Base-by-base conservation (phyloP, 345 rosid genomes). In the Syzygium grande region DNA sequence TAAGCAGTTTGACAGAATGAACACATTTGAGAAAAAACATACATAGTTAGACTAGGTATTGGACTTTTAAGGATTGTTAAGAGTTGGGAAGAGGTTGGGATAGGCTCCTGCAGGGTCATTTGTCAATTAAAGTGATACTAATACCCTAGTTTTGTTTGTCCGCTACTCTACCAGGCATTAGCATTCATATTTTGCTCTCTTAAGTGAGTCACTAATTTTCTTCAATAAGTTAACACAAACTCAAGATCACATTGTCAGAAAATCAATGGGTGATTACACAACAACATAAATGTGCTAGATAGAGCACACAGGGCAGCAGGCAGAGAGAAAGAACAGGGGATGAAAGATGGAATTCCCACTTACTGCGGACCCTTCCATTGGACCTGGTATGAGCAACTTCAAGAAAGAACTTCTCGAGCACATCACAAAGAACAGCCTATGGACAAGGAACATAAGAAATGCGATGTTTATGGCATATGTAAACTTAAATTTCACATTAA, bases 321-420 rank as follows among this genome's bases (percentile, higher is more conserved):
- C 17, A n/a, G 73, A 61, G 73, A 58, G 34, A 61, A 5, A 87
- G 52, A 80, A 25, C n/a, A 84, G 7, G 59, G 25, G 17, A 30
- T 8, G 55, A 86, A 54, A 56, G 87, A 58, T 15, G 53, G 25
- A 86, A 85, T 84, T 87, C 49, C 53, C 84, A 52, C 96, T 92
- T 86, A 97, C 99, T 94, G 55, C 98, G 97, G 91, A 95, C 94
- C 91, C 97, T 96, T 86, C 99, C 99, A 61, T 90, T 97, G 88
- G 92, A 94, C 91, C 95, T 92, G 52, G 92, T 92, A 89, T 96
- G 99, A 88, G 88, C 91, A 93, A 96, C 99, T 89, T 93, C 94
- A 7, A 98, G 99, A 55, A 96, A 93, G 90, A 94, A 93, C 87
- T 89, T 91, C 46, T 94, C 92, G 89, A 96, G 94, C 84, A 95